Conservation (phyloP, 495 filamentous ascomycete genomes). For the Xylaria cubensis region DNA sequence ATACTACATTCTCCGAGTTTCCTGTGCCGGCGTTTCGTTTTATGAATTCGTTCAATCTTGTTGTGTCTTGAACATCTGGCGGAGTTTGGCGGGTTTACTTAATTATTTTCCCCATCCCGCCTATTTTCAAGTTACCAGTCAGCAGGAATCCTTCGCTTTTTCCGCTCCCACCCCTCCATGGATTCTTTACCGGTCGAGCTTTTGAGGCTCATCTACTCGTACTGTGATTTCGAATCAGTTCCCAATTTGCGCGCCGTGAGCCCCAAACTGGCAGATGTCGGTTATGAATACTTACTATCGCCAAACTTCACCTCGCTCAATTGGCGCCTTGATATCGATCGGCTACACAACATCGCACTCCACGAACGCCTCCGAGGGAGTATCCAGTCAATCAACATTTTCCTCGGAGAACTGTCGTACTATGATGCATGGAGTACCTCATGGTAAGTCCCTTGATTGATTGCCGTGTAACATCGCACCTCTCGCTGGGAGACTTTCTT, state of each 20-base stretch:
- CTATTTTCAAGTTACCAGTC: constrained; percentile 12
- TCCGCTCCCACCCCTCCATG: constrained; percentile 31
- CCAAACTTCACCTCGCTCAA: constrained; percentile 50
- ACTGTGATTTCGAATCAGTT: constrained; percentile 48
- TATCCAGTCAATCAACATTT: constrained; percentile 52
- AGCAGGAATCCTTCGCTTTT: constrained; percentile 3
- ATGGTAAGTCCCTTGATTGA: constrained; percentile 33
- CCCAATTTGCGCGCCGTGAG: constrained; percentile 49
- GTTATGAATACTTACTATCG: constrained; percentile 52
- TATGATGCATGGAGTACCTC: constrained; percentile 51
- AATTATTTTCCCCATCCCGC: constrained; percentile 17
- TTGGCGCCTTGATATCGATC: constrained; percentile 55
- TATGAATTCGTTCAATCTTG: constrained; percentile 8
- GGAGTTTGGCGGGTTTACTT: constrained; percentile 31
- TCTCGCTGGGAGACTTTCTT: not conserved
- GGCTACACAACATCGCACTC: constrained; percentile 50
- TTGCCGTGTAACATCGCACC: not conserved
- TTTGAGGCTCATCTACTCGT: constrained; percentile 52
- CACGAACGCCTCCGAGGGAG: constrained; percentile 50
- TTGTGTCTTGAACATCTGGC: constrained; percentile 31
- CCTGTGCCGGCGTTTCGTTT: constrained; percentile 35
- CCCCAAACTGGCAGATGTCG: constrained; percentile 49
- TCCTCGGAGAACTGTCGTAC: constrained; percentile 52
- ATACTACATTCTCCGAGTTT: constrained; percentile 27
- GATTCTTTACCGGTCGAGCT: constrained; percentile 55